Base-by-base conservation (phyloP, 129 eudicot species). In the Artemisia annua region DNA sequence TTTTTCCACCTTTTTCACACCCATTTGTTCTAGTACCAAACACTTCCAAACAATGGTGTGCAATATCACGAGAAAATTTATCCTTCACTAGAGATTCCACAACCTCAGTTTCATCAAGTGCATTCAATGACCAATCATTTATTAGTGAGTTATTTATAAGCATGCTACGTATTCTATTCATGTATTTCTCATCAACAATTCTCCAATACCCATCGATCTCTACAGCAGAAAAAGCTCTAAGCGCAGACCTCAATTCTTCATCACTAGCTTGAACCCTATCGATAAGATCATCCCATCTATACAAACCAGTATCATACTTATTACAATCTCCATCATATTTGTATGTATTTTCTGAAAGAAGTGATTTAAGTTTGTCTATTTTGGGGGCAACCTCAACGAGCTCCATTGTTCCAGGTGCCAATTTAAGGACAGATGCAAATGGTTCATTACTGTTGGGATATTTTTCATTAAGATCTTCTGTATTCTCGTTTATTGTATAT, bases 161-260 rank as follows among this genome's bases (percentile, higher is more conserved):
- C 82, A 80, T 83, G 75, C 69, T 86, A 35, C 91, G 78, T 43
- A 91, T 62, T 24, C 61, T 64, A 48, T 80, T 87, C 89, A 88
- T 88, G 70, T 79, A 95, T 39, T 83, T 83, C 2, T 81, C 88
- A 63, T 95, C 96, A 67, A 90, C 28, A 52, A 80, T 83, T 72
- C 97, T 82, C 99, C 99, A 95, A 75, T 79, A 84, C 70, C 97
- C 96, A 44, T 86, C 72, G 11, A 95, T 91, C 78, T 90, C 99
- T 6, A 90, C 77, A 35, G 99, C 99, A 22, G 75, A 72, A 52
- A 95, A 76, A 74, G 84, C 67, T 54, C 74, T 71, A 22, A 95
- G 82, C 28, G 88, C 97, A 20, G 80, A 78, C 69, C 63, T 72
- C 18, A 95, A 75, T 69, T 95, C 99, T 74, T 76, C 87, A 28